Percentiles rank a stretch among this genome's conserved stretches.
Conservation (phyloP, 331 rosid genomes). For the Cydonia oblonga region DNA sequence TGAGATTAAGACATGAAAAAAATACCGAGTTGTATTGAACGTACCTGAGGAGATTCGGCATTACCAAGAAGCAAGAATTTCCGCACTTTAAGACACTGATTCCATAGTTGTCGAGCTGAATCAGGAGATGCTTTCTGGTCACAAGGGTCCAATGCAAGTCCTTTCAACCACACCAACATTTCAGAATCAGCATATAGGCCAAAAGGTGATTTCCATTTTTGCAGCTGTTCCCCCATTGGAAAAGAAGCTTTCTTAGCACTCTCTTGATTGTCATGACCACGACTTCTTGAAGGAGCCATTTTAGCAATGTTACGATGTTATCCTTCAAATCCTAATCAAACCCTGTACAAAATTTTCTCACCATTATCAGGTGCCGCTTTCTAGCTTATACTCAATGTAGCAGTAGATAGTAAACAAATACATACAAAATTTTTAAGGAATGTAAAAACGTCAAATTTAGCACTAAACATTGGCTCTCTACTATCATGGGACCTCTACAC, state of each 20-base stretch:
- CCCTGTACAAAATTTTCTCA: not conserved
- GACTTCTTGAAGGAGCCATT: not conserved
- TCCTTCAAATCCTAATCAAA: not conserved
- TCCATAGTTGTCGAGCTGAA: not conserved
- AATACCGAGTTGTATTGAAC: not conserved
- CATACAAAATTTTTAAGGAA: not conserved
- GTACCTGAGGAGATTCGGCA: slow-evolving; percentile 14
- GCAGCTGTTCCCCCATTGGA: not conserved
- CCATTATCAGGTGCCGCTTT: not conserved
- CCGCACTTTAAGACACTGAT: slow-evolving; percentile 4
- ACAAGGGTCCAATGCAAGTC: slow-evolving; percentile 11
- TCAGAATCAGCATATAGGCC: not conserved
- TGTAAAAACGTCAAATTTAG: not conserved
- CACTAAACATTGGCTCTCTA: not conserved
- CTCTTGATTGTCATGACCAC: not conserved
- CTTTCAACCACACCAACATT: slow-evolving; percentile 9
- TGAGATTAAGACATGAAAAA: not conserved
- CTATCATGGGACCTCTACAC: not conserved
- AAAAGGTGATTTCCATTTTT: not conserved
- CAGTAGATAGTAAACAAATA: not conserved
- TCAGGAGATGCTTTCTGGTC: not conserved
- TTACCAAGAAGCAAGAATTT: not conserved
- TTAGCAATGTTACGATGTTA: not conserved
- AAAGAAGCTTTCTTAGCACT: not conserved
- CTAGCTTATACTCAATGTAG: not conserved